Evolutionary conservation across 73 alveolate genomes (phyloP), one percentile per base, ranked within the genome.

Genomic region (Paramecium tetraurelia): DNA sequence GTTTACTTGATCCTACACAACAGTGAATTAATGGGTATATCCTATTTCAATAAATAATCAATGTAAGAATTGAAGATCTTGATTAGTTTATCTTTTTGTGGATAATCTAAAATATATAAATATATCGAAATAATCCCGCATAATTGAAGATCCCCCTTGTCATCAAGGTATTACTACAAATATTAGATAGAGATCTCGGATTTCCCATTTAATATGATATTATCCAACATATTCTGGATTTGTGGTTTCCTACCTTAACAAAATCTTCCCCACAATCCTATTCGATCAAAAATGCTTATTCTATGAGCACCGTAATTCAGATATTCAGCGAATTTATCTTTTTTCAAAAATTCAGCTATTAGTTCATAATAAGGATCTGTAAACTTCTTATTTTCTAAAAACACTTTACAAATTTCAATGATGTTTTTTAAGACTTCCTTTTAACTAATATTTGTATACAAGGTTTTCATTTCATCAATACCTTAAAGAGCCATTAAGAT

Each of bases 261-360:
- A 80, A 80, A 80, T 29, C 90, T 77, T 27, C 35, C 50, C 90
- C 76, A 80, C 11, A 80, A 80, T 41, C 75, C 76, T 27, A 80
- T 63, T 43, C 75, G 44, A 48, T 80, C 90, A 48, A 80, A 80
- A 24, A 80, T 80, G 22, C 90, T 80, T 11, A 80, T 80, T 14
- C 27, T 44, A 43, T 40, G 22, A 24, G 75, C 31, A 11, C 21
- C 57, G 7, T 21, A 14, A 48, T 31, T 80, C 24, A 80, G 14
- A 46, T 80, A 80, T 44, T 80, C 46, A 22, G 16, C 5, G 46
- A 80, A 80, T 40, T 48, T 48, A 21, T 41, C 90, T 35, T 43
- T 80, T 41, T 31, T 80, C 5, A 80, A 7, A 80, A 80, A 80
- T 20, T 80, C 75, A 24, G 90, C 90, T 4, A 80, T 80, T 46